Conservation (phyloP, 345 rosid species). For the Camelina neglecta region DNA sequence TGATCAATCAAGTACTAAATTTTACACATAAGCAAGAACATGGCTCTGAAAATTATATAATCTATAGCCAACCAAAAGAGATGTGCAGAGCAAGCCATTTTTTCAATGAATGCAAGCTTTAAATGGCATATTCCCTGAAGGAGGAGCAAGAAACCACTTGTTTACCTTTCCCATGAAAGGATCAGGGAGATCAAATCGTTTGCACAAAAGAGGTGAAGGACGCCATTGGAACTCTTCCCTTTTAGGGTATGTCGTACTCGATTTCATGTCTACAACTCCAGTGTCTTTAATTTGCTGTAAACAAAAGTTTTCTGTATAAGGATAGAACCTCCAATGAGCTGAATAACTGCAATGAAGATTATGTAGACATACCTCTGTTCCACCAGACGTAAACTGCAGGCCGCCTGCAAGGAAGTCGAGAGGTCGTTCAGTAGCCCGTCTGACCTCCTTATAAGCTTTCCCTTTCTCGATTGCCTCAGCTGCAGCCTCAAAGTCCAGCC, state of each 20-base stretch:
- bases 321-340: conserved; percentile 31
- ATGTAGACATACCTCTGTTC: conserved; percentile 62
- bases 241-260: conserved; percentile 62
- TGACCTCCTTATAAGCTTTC: conserved; percentile 56
- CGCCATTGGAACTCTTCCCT: conserved; percentile 97
- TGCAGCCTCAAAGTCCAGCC: conserved; percentile 95
- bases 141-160: conserved; percentile 17
- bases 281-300: conserved; percentile 60
- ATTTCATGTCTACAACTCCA: conserved; percentile 54
- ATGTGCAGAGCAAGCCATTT: background rate
- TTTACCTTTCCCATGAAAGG: conserved; percentile 95
- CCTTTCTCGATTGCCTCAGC: conserved; percentile 90
- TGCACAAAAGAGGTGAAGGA: conserved; percentile 87
- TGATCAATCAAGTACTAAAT: background rate
- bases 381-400: conserved; percentile 78
- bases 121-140: conserved; percentile 6
- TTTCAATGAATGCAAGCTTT: conserved; percentile 1
- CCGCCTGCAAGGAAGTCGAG: conserved; percentile 63
- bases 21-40: conserved; percentile 12
- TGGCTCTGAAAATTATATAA: conserved; percentile 13
- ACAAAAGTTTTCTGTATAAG: conserved; percentile 35
- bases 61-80: background rate
- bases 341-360: conserved; percentile 26
- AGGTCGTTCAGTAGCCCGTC: conserved; percentile 47
- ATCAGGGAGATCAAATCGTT: conserved; percentile 95